Conservation (phyloP, 495 filamentous ascomycete species). For the Aspergillus steynii region DNA sequence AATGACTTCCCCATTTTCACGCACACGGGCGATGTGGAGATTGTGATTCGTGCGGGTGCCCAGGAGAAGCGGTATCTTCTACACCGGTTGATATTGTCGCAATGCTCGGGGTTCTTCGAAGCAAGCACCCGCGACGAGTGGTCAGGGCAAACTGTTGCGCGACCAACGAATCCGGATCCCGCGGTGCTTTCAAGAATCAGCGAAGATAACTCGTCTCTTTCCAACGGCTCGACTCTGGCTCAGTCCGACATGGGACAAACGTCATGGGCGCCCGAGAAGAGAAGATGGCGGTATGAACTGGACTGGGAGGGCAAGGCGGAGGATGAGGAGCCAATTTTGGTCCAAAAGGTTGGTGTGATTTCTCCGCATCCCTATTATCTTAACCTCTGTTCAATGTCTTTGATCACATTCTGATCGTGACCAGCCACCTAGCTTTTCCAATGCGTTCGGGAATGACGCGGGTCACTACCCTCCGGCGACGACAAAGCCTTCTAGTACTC, state of each 20-base stretch:
- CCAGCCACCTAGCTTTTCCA: constrained; percentile 45
- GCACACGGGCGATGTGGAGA: constrained; percentile 88
- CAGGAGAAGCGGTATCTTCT: constrained; percentile 82
- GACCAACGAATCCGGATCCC: constrained; percentile 31
- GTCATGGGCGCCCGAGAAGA: constrained; percentile 45
- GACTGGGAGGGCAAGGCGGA: constrained; percentile 70
- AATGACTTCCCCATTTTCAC: constrained; percentile 93
- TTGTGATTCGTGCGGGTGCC: constrained; percentile 68
- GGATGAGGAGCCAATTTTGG: constrained; percentile 83
- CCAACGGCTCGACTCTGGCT: constrained; percentile 42
- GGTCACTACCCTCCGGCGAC: constrained; percentile 52
- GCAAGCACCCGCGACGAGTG: constrained; percentile 85
- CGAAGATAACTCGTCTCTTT: constrained; percentile 52
- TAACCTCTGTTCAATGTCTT: not conserved
- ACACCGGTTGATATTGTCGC: constrained; percentile 78
- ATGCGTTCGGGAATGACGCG: constrained; percentile 49
- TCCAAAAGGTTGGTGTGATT: constrained; percentile 64
- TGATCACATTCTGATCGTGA: constrained; percentile 1
- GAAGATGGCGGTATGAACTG: constrained; percentile 82
- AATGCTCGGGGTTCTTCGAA: constrained; percentile 92
- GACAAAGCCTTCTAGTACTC: constrained; percentile 50
- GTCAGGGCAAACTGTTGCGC: constrained; percentile 53
- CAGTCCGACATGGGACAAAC: constrained; percentile 39
- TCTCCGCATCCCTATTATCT: not conserved
- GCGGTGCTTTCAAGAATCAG: constrained; percentile 56